Evolutionary conservation across 129 eudicot species (phyloP).

Genomic region (Smallanthus sonchifolius): DNA sequence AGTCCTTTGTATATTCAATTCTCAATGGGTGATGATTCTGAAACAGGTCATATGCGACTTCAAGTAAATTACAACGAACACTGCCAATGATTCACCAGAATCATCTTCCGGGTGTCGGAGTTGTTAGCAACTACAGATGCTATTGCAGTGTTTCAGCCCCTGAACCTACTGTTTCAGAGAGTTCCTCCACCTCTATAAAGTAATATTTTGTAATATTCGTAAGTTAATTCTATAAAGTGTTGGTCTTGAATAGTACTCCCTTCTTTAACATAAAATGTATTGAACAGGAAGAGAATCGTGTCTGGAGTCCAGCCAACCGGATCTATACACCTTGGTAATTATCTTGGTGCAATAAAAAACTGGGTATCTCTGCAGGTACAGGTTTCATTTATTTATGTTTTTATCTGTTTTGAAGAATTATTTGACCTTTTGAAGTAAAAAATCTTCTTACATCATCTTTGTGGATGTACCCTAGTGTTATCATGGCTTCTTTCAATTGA

Average conservation of each 20-base stretch:
- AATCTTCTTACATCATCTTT: neutral
- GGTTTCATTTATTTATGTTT: neutral
- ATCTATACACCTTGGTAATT: constrained; percentile 95
- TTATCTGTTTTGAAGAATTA: neutral
- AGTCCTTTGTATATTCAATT: neutral
- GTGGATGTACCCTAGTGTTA: neutral
- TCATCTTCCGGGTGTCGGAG: constrained; percentile 27
- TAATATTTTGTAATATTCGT: constrained; percentile 16
- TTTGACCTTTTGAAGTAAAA: neutral
- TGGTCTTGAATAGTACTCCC: neutral
- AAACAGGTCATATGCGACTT: constrained; percentile 37
- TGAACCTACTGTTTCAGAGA: constrained; percentile 40
- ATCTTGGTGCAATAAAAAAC: constrained; percentile 95
- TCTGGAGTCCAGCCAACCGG: constrained; percentile 99
- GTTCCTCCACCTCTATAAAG: constrained; percentile 50
- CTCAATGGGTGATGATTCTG: neutral
- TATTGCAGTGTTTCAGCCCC: constrained; percentile 47
- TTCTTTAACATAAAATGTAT: constrained; percentile 1
- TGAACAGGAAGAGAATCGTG: constrained; percentile 85
- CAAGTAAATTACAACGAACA: constrained; percentile 30
- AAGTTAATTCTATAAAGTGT: neutral
- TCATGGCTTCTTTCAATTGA: neutral
- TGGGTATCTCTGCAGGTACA: constrained; percentile 86
- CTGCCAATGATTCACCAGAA: constrained; percentile 23
- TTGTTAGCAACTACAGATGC: constrained; percentile 36